These are phyloP conservation scores for Oryza meridionalis DNA, from an alignment of 176 grass and related monocot species.

Conservation along the genomic window DNA sequence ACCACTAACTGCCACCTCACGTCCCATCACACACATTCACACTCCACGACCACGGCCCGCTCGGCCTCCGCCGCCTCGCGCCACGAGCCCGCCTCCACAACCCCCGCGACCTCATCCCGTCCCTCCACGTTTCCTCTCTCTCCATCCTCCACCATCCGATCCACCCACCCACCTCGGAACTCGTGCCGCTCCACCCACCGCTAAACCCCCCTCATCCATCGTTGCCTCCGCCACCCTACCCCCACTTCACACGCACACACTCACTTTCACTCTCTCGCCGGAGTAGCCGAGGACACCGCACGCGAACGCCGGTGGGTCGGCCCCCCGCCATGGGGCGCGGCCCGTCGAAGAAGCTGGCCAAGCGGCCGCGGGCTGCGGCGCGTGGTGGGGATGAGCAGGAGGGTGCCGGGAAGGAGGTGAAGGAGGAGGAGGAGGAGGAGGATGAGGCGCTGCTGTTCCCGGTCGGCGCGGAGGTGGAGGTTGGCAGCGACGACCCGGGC, in stretches of 20 bases:
- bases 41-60: too few relatives aligned
- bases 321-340: slow-evolving; percentile 2
- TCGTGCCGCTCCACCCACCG: neutral
- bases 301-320: neutral
- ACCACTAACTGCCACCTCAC: too few relatives aligned
- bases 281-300: neutral
- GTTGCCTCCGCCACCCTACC: slow-evolving; percentile 28
- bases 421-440: too few relatives aligned
- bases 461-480: slow-evolving; percentile 35
- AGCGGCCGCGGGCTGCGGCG: neutral
- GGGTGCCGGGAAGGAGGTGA: neutral
- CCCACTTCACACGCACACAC: neutral
- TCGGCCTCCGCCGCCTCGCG: too few relatives aligned
- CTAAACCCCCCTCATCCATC: neutral
- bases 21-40: too few relatives aligned
- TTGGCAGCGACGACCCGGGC: slow-evolving; percentile 27
- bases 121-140: neutral
- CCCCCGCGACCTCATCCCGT: neutral
- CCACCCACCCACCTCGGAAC: neutral
- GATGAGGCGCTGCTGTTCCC: neutral
- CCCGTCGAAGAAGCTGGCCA: slow-evolving; percentile 5
- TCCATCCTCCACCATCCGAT: neutral
- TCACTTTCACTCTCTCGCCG: neutral
- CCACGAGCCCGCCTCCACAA: too few relatives aligned
- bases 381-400: too few relatives aligned